These are phyloP conservation scores for Leccinum cinnamomeum DNA, from an alignment of 1,284 basidiomycete species.

Conservation along the genomic window DNA sequence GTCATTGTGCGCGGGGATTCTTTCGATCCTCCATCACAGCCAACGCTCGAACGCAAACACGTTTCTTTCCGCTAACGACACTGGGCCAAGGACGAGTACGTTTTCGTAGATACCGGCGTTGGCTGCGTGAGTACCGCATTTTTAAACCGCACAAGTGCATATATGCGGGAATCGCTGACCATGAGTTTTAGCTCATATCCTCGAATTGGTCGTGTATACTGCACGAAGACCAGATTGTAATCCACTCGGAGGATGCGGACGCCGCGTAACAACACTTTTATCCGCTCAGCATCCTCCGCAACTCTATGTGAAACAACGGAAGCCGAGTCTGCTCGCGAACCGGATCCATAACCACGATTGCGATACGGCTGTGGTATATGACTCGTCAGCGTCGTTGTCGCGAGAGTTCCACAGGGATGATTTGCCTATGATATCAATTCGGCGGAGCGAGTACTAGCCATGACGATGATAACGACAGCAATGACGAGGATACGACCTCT, in stretches of 20 bases:
- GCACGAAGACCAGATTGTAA: constrained; percentile 58
- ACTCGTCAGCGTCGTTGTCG: neutral
- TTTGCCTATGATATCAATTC: constrained; percentile 30
- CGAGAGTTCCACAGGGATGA: constrained; percentile 19
- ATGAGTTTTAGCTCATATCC: constrained; percentile 45
- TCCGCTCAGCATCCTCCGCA: constrained; percentile 31
- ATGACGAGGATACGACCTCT: neutral
- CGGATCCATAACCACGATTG: constrained; percentile 10
- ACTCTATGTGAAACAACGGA: constrained; percentile 24
- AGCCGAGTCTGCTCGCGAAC: constrained; percentile 21
- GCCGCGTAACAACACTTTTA: constrained; percentile 36
- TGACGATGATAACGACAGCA: neutral
- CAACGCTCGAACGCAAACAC: constrained; percentile 30
- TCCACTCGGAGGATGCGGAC: constrained; percentile 56
- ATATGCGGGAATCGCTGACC: constrained; percentile 11
- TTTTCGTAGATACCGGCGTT: constrained; percentile 70
- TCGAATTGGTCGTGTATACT: constrained; percentile 78
- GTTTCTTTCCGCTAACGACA: constrained; percentile 59
- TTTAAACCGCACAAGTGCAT: neutral
- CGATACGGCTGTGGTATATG: constrained; percentile 3
- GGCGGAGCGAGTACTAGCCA: neutral
- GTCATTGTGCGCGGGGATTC: constrained; percentile 11
- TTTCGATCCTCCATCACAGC: constrained; percentile 32
- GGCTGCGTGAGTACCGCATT: constrained; percentile 56
- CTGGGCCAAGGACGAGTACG: constrained; percentile 62